Conservation (phyloP, 1,139 yeast genomes). For the Pichia sp. region DNA sequence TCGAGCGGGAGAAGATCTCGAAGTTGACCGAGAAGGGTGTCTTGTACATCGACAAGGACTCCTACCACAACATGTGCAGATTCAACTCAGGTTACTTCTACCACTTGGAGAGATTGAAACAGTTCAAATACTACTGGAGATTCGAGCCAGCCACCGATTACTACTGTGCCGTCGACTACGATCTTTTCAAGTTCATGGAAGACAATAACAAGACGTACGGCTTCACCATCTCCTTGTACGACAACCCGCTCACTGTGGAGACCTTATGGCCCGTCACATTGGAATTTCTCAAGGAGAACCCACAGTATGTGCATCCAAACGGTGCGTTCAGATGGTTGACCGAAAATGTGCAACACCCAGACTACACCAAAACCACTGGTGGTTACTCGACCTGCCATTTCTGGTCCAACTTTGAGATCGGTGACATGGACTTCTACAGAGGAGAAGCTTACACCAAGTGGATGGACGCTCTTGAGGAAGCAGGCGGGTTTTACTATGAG, state of each 20-base stretch:
- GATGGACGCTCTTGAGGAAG: conserved; percentile 58
- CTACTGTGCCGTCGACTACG: conserved; percentile 46
- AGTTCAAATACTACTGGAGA: conserved; percentile 49
- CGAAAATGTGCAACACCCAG: conserved; percentile 47
- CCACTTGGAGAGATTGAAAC: conserved; percentile 43
- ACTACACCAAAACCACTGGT: conserved; percentile 37
- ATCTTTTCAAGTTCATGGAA: conserved; percentile 51
- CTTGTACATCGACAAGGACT: conserved; percentile 43
- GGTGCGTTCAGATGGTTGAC: conserved; percentile 54
- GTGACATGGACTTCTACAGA: conserved; percentile 68
- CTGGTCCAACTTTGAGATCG: conserved; percentile 93
- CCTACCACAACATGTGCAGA: conserved; percentile 56
- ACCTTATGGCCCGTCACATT: conserved; percentile 52
- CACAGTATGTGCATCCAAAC: conserved; percentile 41
- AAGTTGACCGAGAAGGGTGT: conserved; percentile 35
- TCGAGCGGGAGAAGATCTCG: conserved; percentile 35
- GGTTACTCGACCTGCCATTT: conserved; percentile 73
- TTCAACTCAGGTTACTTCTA: conserved; percentile 48
- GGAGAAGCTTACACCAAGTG: conserved; percentile 62
- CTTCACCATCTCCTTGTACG: conserved; percentile 48
- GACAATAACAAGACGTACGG: conserved; percentile 48
- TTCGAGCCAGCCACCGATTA: conserved; percentile 51
- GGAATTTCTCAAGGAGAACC: conserved; percentile 43
- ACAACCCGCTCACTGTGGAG: conserved; percentile 41
- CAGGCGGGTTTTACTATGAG: conserved; percentile 82